Percentiles rank a stretch among this genome's conserved stretches.
These are phyloP conservation scores for Histomonas meleagridis DNA, from an alignment of 208 protist genomes.

Conservation along the genomic window DNA sequence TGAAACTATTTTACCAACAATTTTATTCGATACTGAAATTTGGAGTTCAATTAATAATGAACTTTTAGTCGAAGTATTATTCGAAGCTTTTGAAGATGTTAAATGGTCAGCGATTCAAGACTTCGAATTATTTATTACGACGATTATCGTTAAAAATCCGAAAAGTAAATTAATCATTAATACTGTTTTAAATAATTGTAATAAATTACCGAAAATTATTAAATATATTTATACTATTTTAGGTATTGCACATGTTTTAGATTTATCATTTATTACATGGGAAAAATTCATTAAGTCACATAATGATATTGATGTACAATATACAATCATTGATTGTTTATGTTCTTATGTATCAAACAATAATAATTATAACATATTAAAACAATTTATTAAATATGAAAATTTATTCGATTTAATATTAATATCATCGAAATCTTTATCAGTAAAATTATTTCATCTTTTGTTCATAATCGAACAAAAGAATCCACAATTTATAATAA, in stretches of 20 bases:
- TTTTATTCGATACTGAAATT: slow-evolving; percentile 7
- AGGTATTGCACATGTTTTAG: neutral
- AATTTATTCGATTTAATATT: neutral
- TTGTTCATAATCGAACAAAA: neutral
- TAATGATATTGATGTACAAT: neutral
- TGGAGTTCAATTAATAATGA: slow-evolving; percentile 19
- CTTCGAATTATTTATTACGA: neutral
- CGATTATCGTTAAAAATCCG: neutral
- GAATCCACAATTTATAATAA: neutral
- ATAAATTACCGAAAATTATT: neutral
- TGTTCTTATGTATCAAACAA: neutral
- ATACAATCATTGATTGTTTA: neutral
- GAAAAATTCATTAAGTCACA: neutral
- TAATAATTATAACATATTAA: neutral
- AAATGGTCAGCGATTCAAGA: neutral
- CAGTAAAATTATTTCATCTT: neutral
- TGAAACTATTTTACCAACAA: neutral
- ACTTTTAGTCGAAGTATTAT: neutral
- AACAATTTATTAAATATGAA: neutral
- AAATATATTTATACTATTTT: neutral
- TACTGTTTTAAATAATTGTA: neutral
- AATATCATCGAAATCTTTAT: neutral
- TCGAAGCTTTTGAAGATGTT: neutral
- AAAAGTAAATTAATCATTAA: neutral
- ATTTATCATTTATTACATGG: neutral